A percentile compares a stretch with the other conserved stretches of the same genome.
phyloP scores from a whole-genome alignment of 179 eudicot species.

The Patellifolia procumbens region DNA sequence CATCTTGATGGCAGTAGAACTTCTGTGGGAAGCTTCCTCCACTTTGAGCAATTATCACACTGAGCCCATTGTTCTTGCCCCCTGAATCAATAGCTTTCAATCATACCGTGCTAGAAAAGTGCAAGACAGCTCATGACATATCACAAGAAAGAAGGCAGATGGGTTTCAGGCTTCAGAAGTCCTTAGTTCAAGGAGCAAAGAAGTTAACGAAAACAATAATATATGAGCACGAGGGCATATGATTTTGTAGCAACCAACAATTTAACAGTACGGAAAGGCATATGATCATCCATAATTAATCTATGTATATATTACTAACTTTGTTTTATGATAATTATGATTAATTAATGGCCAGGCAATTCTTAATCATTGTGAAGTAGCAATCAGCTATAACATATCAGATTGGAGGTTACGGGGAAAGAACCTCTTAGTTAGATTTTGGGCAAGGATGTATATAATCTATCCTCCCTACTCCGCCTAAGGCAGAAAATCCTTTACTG shows the following conservation, averaged over 20 bases:
- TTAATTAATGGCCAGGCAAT: not conserved
- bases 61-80: constrained; percentile 51
- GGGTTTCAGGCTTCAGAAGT: not conserved
- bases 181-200: not conserved
- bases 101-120: constrained; percentile 1
- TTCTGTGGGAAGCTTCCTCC: constrained; percentile 52
- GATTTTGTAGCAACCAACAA: not conserved
- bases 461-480: not conserved
- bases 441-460: not conserved
- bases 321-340: not conserved
- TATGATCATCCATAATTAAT: not conserved
- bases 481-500: not conserved
- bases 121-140: not conserved
- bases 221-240: not conserved
- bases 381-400: not conserved
- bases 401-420: not conserved
- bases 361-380: not conserved
- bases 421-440: not conserved
- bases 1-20: constrained; percentile 48
- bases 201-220: not conserved
- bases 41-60: constrained; percentile 53
- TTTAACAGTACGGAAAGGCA: not conserved
- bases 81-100: constrained; percentile 23
- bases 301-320: too few relatives aligned
- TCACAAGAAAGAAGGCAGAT: constrained; percentile 2